Conservation (phyloP, 2,329 filamentous ascomycete species). For the Teratosphaeria destructans region DNA sequence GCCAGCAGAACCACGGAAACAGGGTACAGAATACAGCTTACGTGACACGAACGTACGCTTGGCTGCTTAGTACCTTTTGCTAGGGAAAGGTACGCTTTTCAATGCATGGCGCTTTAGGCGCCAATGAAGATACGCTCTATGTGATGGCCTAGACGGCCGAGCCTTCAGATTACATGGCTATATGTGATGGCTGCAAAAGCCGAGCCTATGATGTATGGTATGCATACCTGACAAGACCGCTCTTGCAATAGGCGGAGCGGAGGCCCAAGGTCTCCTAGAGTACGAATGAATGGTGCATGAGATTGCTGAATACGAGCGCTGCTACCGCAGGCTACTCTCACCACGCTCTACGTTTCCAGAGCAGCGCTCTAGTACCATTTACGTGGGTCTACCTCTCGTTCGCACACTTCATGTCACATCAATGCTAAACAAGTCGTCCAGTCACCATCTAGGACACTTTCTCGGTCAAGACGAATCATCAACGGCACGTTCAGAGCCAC, state of each 20-base stretch:
- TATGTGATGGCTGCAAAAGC: not conserved
- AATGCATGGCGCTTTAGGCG: slow-evolving; percentile 18
- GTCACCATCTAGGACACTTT: not conserved
- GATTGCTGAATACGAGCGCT: not conserved
- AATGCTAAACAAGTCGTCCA: not conserved
- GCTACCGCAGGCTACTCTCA: not conserved
- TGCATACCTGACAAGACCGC: slow-evolving; percentile 4
- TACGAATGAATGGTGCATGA: slow-evolving; percentile 8
- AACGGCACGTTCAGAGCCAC: not conserved
- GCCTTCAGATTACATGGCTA: not conserved
- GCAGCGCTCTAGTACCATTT: not conserved
- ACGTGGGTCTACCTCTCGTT: not conserved
- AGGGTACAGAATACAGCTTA: not conserved
- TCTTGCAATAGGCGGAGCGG: slow-evolving; percentile 21
- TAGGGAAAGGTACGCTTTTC: slow-evolving; percentile 21
- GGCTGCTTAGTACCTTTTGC: slow-evolving; percentile 21
- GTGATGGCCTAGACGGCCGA: not conserved
- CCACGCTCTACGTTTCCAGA: not conserved
- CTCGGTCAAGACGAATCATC: not conserved
- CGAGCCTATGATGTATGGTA: slow-evolving; percentile 3
- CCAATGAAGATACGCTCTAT: not conserved
- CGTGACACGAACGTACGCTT: slow-evolving; percentile 1
- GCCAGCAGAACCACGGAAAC: not conserved
- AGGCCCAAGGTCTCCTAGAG: slow-evolving; percentile 18
- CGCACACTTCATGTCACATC: not conserved